Percentiles rank a stretch among this genome's conserved stretches.
These are phyloP conservation scores for Colletotrichum sp. DNA, from an alignment of 2,329 filamentous ascomycete genomes.

Conservation along the genomic window DNA sequence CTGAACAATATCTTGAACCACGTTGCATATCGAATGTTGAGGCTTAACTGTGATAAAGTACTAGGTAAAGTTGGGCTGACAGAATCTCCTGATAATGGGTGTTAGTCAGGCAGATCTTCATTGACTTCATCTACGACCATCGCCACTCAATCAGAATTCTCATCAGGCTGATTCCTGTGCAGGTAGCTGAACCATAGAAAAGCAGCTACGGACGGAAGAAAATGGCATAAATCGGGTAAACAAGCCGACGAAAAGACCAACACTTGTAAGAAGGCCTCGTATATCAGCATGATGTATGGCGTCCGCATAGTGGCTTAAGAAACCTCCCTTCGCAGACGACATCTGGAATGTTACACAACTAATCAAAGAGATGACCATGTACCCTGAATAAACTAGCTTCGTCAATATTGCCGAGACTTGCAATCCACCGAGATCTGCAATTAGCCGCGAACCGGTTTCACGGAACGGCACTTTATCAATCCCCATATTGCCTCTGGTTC, in stretches of 20 bases:
- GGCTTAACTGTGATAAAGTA: neutral
- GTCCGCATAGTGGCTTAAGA: rapidly evolving
- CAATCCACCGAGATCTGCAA: neutral
- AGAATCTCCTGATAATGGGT: neutral
- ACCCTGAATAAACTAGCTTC: neutral
- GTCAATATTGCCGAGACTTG: neutral
- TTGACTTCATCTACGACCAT: neutral
- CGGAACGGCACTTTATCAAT: no score
- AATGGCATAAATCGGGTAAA: neutral
- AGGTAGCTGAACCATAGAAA: neutral
- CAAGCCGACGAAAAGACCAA: neutral
- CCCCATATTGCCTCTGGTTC: neutral
- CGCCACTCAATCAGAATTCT: neutral
- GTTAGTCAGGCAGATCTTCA: neutral
- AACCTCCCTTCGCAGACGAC: neutral
- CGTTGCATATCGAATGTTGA: neutral
- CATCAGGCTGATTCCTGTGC: neutral
- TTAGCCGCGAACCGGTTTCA: slow-evolving; percentile 5
- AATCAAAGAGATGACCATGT: neutral
- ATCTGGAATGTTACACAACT: neutral
- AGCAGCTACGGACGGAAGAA: rapidly evolving
- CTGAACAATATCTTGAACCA: neutral
- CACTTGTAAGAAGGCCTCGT: neutral
- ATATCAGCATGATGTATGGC: neutral
- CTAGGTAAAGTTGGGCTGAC: neutral